Base-by-base conservation (phyloP, 129 eudicot genomes). In the Saussurea involucrata region DNA sequence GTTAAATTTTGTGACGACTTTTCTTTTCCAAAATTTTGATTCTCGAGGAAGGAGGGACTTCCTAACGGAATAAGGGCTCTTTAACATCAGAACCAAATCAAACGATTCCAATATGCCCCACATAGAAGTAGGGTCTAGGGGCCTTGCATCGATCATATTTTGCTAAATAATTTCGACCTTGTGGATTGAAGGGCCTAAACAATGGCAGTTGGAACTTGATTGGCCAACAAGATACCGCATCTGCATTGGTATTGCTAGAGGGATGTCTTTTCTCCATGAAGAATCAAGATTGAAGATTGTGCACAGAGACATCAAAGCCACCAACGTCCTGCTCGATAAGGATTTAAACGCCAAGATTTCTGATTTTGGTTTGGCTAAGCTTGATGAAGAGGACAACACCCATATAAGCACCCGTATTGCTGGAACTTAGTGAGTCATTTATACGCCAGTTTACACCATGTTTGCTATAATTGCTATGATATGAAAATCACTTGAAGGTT, bases 371-470 rank as follows among this genome's bases (percentile, higher is more conserved):
- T 84, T 89, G 74, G 97, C 95, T 60, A 87, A 77, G 80, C 90
- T 88, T 85, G 95, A 87, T 82, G 97, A 92, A 75, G 95, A 91
- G 69, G 89, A 85, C 6, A 73, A 88, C 65, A 88, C 94, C 53
- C 94, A 88, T 71, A 86, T 91, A 17, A 91, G 88, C 90, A 86
- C 97, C 57, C 85, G 95, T 17, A 61, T 91, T 33, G 97, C 97
- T 32, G 97, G 97, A 79, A 91, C 97, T 33, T 85, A 71, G 97
- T 91, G 64, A 91, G 92, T 78, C 37, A 6, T 68, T 77, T 68
- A 68, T 24, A 12, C 44, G 17, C 68, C 25, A 8, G 64, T 29
- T 28, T 67, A 61, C 65, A 78, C 44, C 15, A 20, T 28, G 11
- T 72, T 65, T n/a, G 24, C 1, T 37, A 37, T 7, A 37, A 66